Conservation (phyloP, 306 rosid genomes). For the Potentilla sterilis region DNA sequence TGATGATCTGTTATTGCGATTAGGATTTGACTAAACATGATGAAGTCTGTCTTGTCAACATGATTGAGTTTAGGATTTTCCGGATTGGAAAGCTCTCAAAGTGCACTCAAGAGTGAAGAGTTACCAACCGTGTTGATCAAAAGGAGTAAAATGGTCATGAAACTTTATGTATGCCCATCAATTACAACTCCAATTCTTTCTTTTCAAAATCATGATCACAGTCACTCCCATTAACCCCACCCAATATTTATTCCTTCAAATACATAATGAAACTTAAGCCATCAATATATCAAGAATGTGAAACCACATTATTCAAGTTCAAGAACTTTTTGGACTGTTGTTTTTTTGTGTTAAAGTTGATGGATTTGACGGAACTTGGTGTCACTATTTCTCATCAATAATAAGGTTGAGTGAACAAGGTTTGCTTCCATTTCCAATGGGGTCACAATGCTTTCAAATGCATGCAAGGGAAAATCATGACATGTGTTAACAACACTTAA, state of each 20-base stretch:
- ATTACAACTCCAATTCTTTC: constrained; percentile 44
- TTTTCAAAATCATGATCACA: constrained; percentile 70
- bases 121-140: constrained; percentile 19
- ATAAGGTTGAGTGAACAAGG: constrained; percentile 25
- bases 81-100: background rate
- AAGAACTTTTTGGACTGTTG: constrained; percentile 38
- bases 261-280: constrained; percentile 46
- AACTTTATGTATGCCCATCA: constrained; percentile 33
- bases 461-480: constrained; percentile 3
- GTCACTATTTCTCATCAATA: constrained; percentile 52
- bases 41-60: background rate
- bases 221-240: constrained; percentile 68
- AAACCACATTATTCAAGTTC: constrained; percentile 29
- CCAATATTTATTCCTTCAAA: constrained; percentile 19
- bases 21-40: background rate
- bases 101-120: constrained; percentile 21
- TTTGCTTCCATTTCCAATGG: constrained; percentile 33
- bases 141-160: constrained; percentile 18
- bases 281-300: constrained; percentile 50
- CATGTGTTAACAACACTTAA: no score
- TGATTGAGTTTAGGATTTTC: constrained; percentile 10
- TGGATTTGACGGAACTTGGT: constrained; percentile 81
- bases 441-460: constrained; percentile 20
- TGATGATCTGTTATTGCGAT: background rate
- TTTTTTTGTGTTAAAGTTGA: constrained; percentile 42